Evolutionary conservation across 495 filamentous ascomycete species (phyloP).

Genomic region (Tuber microsphaerosporum): DNA sequence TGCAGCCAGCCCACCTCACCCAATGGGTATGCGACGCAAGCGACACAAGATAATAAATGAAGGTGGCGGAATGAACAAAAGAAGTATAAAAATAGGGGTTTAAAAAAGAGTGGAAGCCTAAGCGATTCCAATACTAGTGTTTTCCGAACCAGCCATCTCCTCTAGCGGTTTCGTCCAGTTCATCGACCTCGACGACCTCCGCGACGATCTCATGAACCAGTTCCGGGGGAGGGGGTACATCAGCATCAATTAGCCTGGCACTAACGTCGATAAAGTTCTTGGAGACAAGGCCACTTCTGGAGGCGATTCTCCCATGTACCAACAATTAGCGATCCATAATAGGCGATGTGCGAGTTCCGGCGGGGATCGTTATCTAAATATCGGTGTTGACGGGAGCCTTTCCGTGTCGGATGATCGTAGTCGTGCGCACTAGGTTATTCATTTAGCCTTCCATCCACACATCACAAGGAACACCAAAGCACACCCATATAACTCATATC

Average conservation of each 20-base stretch:
- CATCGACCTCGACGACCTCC: constrained; percentile 75
- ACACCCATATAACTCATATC: constrained; percentile 73
- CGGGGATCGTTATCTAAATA: constrained; percentile 78
- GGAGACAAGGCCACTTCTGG: constrained; percentile 79
- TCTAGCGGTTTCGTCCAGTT: constrained; percentile 81
- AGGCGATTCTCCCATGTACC: constrained; percentile 81
- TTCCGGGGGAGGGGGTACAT: constrained; percentile 40
- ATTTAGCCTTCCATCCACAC: background rate
- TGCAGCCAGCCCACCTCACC: background rate
- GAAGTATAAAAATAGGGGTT: background rate
- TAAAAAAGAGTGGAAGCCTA: background rate
- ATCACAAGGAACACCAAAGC: background rate
- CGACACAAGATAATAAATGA: background rate
- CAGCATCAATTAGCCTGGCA: constrained; percentile 93
- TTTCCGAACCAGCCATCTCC: constrained; percentile 93
- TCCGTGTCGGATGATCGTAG: constrained; percentile 71
- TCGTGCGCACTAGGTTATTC: constrained; percentile 52
- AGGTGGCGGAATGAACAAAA: background rate
- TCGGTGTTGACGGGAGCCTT: constrained; percentile 84
- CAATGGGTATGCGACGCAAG: background rate
- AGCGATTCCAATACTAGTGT: constrained; percentile 55
- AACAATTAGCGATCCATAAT: background rate
- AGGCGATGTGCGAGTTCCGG: constrained; percentile 66
- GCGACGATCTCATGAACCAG: constrained; percentile 61
- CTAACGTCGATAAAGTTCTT: constrained; percentile 93